These are phyloP conservation scores for Salvia hispanica DNA, from an alignment of 257 asterid genomes.

Conservation along the genomic window DNA sequence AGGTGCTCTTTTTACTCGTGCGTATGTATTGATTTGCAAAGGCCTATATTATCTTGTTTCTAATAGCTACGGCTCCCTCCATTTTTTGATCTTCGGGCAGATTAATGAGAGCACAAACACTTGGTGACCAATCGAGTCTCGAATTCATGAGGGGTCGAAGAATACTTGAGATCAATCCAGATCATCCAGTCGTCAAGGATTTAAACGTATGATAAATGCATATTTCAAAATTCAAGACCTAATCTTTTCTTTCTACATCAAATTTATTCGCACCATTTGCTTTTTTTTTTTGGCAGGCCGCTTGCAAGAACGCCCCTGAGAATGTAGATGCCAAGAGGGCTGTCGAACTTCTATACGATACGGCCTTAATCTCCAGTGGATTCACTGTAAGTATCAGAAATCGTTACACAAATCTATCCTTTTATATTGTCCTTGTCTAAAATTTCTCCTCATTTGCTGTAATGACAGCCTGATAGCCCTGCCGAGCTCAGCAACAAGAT, in stretches of 20 bases:
- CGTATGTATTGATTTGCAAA: neutral
- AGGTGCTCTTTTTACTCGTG: conserved; percentile 44
- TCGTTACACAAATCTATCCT: neutral
- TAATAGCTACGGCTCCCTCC: neutral
- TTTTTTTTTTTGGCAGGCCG: conserved; percentile 65
- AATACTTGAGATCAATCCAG: conserved; percentile 93
- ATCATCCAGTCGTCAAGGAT: conserved; percentile 92
- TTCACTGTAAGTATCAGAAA: conserved; percentile 64
- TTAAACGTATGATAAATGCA: conserved; percentile 56
- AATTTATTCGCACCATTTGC: neutral
- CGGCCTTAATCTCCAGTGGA: conserved; percentile 96
- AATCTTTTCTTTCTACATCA: neutral
- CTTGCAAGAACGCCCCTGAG: conserved; percentile 89
- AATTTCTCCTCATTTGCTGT: neutral
- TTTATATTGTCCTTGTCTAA: neutral
- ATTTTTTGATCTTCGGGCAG: conserved; percentile 39
- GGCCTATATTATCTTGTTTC: conserved; percentile 5
- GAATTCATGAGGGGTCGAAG: conserved; percentile 99
- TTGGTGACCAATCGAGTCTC: conserved; percentile 84
- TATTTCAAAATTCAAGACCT: conserved; percentile 1
- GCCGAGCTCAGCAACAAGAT: conserved; percentile 94
- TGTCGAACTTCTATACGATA: conserved; percentile 80
- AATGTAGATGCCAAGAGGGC: conserved; percentile 92
- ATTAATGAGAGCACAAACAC: conserved; percentile 94
- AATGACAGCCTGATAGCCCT: conserved; percentile 89